Evolutionary conservation across 208 protist genomes (phyloP), one percentile per base, ranked within the genome.

Genomic region (Novymonas esmeraldas): DNA sequence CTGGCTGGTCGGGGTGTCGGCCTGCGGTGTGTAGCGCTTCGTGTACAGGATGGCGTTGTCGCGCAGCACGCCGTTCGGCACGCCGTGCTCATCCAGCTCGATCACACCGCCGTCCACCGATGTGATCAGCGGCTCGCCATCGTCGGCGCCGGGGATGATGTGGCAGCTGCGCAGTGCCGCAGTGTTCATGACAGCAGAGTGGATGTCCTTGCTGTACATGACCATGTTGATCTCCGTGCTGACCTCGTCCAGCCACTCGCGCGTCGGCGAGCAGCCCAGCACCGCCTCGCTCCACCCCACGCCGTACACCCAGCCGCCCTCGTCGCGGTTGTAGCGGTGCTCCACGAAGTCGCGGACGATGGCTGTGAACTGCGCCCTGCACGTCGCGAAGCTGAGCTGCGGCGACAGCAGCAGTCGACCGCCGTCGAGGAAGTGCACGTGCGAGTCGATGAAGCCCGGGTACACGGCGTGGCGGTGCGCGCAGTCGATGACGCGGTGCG

Each of bases 361-460:
- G 14, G 42, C 10, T 2, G 65, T 58, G 60, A 91, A 86, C 52
- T 77, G 50, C 14, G 77, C 58, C 2, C 64, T 54, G 34, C 64
- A 64, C 24, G 29, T 62, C 1, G 72, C 75, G 52, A 51, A 60
- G 46, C 50, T 14, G 7, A 91, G 55, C 26, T 76, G 36, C 16
- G 81, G 74, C 2, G 70, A 39, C 0, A 64, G 71, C 16, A 87
- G 57, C 39, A 60, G 34, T 7, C 78, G 81, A 9, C 82, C 78
- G 16, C 82, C 85, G 42, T 85, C 76, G 11, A 91, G 44, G 56
- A 91, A 76, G 68, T 88, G 81, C 38, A 81, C 70, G 56, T 91
- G 85, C 14, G 79, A 78, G 61, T 91, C 85, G 39, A 88, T 84
- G 62, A 91, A 86, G 34, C 85, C 85, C 16, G 85, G 85, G 64